These are phyloP conservation scores for Xanthoceras sorbifolium DNA, from an alignment of 345 rosid genomes.

Conservation along the genomic window DNA sequence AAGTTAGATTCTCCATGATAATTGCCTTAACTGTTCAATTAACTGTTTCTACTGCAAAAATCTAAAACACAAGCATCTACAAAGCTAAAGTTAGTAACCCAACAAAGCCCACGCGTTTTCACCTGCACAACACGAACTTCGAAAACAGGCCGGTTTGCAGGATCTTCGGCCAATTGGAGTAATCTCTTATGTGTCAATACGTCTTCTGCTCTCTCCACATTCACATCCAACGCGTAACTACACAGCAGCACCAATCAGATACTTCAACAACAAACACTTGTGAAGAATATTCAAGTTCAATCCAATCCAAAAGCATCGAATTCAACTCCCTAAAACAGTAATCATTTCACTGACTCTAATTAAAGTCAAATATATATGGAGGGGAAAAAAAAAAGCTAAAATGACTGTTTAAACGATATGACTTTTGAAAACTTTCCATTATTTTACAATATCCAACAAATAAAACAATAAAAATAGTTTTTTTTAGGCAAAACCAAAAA, in stretches of 20 bases:
- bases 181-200: conserved; percentile 82
- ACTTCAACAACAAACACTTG: background rate
- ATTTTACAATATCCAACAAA: background rate
- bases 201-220: conserved; percentile 97
- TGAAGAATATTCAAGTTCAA: background rate
- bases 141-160: conserved; percentile 74
- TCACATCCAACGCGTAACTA: conserved; percentile 92
- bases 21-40: background rate
- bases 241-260: conserved; percentile 16
- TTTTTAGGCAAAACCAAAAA: background rate
- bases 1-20: background rate
- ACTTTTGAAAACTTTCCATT: background rate
- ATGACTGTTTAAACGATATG: conserved; percentile 12
- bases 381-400: background rate
- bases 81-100: background rate
- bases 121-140: conserved; percentile 94
- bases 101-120: background rate
- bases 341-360: background rate
- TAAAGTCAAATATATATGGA: background rate
- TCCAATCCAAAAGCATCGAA: background rate
- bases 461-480: background rate
- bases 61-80: conserved; percentile 1
- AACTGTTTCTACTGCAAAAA: background rate
- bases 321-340: background rate
- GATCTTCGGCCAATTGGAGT: conserved; percentile 74